Conservation (phyloP, 2,329 filamentous ascomycete species). For the Penicillium sp. region DNA sequence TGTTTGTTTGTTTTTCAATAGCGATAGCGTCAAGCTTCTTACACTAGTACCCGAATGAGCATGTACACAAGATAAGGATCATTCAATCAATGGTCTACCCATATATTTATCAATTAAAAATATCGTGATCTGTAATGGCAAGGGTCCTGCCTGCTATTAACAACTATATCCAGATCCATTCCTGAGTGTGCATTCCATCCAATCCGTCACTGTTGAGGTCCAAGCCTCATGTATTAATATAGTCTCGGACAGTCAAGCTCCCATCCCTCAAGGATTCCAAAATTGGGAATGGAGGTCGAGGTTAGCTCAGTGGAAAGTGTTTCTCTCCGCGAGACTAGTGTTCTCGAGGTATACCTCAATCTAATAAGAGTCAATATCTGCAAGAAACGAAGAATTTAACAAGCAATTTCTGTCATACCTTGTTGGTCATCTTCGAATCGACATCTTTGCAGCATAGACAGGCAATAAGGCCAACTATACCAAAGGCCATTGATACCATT, state of each 20-base stretch:
- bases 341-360: slow-evolving; percentile 25
- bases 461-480: slow-evolving; percentile 30
- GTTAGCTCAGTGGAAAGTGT: slow-evolving; percentile 11
- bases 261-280: too few species aligned
- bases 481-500: slow-evolving; percentile 32
- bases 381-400: background rate
- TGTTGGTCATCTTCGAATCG: slow-evolving; percentile 36
- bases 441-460: slow-evolving; percentile 33
- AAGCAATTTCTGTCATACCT: slow-evolving; percentile 22
- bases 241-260: too few species aligned
- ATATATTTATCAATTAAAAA: background rate
- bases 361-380: slow-evolving; percentile 1
- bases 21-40: slow-evolving; percentile 22
- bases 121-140: background rate
- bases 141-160: background rate
- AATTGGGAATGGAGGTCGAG: background rate
- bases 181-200: background rate
- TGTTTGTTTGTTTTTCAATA: slow-evolving; percentile 23
- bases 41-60: slow-evolving; percentile 15
- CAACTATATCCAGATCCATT: background rate
- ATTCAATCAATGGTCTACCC: background rate
- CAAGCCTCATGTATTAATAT: too few species aligned
- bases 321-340: slow-evolving; percentile 14
- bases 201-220: background rate
- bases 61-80: slow-evolving; percentile 12